Conservation (phyloP, 176 grass and related monocot genomes). For the Oryza brachyantha region DNA sequence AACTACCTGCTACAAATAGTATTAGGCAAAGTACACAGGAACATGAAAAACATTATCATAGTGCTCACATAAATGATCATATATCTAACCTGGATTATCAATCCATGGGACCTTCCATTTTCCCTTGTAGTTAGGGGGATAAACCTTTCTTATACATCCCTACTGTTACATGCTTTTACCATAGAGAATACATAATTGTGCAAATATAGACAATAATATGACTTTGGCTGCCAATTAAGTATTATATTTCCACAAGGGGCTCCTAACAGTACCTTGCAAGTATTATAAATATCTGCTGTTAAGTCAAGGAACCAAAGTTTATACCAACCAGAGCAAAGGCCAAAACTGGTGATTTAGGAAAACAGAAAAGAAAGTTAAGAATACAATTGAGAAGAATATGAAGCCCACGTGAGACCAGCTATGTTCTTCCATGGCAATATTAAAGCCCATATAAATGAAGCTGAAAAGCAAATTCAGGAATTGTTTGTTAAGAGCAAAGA, state of each 20-base stretch:
- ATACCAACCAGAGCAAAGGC: too few species aligned
- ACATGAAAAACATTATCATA: too few species aligned
- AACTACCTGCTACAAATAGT: too few species aligned
- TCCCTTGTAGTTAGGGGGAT: too few species aligned
- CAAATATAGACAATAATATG: constrained; percentile 24
- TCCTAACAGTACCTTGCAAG: constrained; percentile 73
- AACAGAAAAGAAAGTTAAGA: constrained; percentile 36
- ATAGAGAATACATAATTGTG: constrained; percentile 9
- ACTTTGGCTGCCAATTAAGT: background rate
- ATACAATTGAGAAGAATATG: constrained; percentile 99
- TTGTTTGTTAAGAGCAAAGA: constrained; percentile 1
- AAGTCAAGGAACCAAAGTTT: constrained; percentile 70
- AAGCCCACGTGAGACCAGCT: constrained; percentile 98
- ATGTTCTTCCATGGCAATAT: constrained; percentile 99
- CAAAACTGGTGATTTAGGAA: constrained; percentile 11
- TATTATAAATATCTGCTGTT: constrained; percentile 85
- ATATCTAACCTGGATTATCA: too few species aligned
- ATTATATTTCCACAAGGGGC: background rate
- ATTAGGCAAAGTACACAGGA: too few species aligned
- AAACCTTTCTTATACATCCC: background rate
- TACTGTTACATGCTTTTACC: constrained; percentile 11
- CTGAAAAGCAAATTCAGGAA: constrained; percentile 39
- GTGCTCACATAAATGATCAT: too few species aligned
- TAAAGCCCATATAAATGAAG: constrained; percentile 99
- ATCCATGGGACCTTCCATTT: too few species aligned